Conservation (phyloP, 2,329 filamentous ascomycete species). For the Fusarium virguliforme region DNA sequence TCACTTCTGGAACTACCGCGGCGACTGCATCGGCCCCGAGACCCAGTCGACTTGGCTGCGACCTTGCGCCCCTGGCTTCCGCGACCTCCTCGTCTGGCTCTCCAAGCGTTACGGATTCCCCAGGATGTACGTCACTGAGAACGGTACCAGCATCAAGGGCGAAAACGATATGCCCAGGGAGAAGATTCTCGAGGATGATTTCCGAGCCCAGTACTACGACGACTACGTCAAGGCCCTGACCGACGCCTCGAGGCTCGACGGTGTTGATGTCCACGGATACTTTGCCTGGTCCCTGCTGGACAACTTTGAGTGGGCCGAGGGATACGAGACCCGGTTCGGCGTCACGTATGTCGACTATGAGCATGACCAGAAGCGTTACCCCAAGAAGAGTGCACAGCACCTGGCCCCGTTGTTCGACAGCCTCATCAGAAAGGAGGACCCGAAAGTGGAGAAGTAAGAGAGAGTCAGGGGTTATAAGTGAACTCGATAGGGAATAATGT, state of each 20-base stretch:
- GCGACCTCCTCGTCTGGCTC: constrained; percentile 82
- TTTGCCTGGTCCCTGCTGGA: constrained; percentile 92
- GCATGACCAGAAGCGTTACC: constrained; percentile 82
- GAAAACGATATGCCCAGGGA: constrained; percentile 83
- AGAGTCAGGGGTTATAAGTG: neutral
- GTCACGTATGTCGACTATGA: constrained; percentile 88
- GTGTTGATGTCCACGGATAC: constrained; percentile 85
- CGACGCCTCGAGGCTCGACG: constrained; percentile 78
- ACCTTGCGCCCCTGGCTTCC: constrained; percentile 82
- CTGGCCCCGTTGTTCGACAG: constrained; percentile 80
- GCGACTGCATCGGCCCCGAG: constrained; percentile 83
- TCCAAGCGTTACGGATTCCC: constrained; percentile 83
- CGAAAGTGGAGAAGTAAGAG: constrained; percentile 38
- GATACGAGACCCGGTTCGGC: constrained; percentile 88
- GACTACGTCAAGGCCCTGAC: constrained; percentile 85
- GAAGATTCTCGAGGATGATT: constrained; percentile 84
- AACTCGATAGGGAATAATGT: constrained; percentile 13
- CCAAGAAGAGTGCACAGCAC: constrained; percentile 86
- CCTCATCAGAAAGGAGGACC: constrained; percentile 73
- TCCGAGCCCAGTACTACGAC: constrained; percentile 84
- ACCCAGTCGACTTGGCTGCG: constrained; percentile 88
- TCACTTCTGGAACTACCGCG: constrained; percentile 78
- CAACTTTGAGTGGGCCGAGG: constrained; percentile 95
- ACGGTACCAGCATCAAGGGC: constrained; percentile 86
- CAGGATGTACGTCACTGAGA: constrained; percentile 90